Percentiles rank a stretch among this genome's conserved stretches.
These are phyloP conservation scores for Xylaria sp. DNA, from an alignment of 495 filamentous ascomycete species.

Conservation along the genomic window DNA sequence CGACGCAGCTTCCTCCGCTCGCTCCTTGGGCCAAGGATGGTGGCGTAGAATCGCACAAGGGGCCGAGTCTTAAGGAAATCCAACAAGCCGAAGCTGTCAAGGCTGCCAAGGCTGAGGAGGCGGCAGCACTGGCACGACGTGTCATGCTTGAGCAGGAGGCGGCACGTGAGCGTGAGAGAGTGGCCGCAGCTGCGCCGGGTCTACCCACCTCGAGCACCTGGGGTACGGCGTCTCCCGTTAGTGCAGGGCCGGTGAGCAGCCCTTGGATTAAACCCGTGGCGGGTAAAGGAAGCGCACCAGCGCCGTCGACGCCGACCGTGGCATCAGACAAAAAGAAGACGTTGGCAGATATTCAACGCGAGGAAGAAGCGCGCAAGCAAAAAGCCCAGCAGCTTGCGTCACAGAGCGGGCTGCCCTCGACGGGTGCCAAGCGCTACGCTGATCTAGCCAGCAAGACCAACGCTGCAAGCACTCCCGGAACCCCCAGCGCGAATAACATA, in stretches of 20 bases:
- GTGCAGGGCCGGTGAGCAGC: constrained; percentile 60
- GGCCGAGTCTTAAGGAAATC: constrained; percentile 94
- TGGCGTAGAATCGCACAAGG: constrained; percentile 73
- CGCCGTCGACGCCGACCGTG: constrained; percentile 49
- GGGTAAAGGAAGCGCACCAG: constrained; percentile 39
- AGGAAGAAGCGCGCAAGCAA: constrained; percentile 91
- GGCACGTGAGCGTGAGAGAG: constrained; percentile 66
- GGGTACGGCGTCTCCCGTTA: constrained; percentile 76
- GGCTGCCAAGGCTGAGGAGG: constrained; percentile 88
- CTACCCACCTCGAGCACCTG: constrained; percentile 90
- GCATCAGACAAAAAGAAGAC: constrained; percentile 77
- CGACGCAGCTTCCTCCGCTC: constrained; percentile 65
- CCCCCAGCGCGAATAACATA: constrained; percentile 41
- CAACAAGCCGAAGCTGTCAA: constrained; percentile 94
- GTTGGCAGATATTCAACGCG: constrained; percentile 92
- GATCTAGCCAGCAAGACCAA: constrained; percentile 85
- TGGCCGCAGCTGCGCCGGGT: constrained; percentile 70
- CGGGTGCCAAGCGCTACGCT: constrained; percentile 85
- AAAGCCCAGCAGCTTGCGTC: constrained; percentile 64
- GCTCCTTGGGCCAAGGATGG: constrained; percentile 95
- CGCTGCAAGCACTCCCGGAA: constrained; percentile 24
- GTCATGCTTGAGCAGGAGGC: constrained; percentile 82
- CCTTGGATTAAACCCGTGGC: constrained; percentile 66
- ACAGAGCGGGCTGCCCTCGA: constrained; percentile 58
- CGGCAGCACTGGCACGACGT: constrained; percentile 80